Evolutionary conservation across 169 alveolate species (phyloP).

Genomic region (Neospora caninum): DNA sequence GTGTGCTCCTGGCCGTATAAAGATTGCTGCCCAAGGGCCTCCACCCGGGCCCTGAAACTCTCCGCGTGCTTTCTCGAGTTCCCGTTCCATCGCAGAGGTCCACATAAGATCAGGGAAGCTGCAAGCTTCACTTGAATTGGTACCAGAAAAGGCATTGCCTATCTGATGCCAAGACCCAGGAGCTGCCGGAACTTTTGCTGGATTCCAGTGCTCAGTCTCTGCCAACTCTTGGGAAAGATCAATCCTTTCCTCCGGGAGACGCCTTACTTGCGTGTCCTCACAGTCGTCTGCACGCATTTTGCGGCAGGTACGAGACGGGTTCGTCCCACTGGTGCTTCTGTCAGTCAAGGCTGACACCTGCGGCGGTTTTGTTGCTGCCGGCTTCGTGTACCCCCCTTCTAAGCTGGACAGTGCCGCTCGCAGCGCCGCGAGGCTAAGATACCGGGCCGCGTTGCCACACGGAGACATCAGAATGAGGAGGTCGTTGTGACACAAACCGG

Average conservation of each 20-base stretch:
- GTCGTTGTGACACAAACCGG: conserved; percentile 39
- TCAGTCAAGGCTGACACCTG: background rate
- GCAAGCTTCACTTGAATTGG: background rate
- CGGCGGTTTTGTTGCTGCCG: background rate
- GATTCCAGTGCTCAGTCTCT: background rate
- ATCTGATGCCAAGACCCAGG: background rate
- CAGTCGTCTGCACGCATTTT: background rate
- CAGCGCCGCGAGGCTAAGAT: conserved; percentile 20
- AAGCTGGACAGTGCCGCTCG: background rate
- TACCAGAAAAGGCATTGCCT: background rate
- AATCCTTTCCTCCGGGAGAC: background rate
- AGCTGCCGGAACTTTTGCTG: background rate
- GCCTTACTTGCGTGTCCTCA: background rate
- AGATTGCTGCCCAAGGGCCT: conserved; percentile 18
- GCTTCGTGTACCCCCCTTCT: background rate
- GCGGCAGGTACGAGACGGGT: background rate
- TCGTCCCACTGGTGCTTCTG: background rate
- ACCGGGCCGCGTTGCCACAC: conserved; percentile 63
- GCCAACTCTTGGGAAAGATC: background rate
- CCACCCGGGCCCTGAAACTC: conserved; percentile 43
- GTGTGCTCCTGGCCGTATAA: conserved; percentile 7
- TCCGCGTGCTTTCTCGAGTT: conserved; percentile 30
- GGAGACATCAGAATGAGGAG: conserved; percentile 57
- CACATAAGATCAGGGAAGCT: background rate
- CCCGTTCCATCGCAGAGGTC: conserved; percentile 14